Evolutionary conservation across 768 basidiomycete species (phyloP).

Genomic region (Pisolithus marmoratus): DNA sequence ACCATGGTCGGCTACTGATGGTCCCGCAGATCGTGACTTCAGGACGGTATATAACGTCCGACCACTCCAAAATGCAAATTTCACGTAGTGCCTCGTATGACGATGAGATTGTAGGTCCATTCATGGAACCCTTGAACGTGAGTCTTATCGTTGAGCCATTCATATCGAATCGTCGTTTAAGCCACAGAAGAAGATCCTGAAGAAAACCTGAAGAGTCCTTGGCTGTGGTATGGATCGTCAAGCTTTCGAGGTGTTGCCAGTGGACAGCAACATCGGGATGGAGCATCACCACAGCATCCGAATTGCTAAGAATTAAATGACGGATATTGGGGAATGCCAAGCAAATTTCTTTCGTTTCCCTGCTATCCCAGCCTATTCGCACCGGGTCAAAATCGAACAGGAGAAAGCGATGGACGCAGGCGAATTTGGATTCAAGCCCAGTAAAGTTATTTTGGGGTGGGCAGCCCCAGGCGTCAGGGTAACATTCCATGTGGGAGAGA

Average conservation of each 20-base stretch:
- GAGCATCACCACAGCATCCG: neutral
- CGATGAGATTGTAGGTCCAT: no score
- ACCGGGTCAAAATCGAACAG: no score
- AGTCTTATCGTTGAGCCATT: no score
- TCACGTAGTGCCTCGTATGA: no score
- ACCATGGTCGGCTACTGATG: no score
- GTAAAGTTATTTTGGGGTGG: neutral
- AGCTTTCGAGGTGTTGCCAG: neutral
- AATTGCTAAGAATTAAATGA: neutral
- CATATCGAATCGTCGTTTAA: no score
- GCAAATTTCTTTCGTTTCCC: neutral
- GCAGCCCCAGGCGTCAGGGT: neutral
- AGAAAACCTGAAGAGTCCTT: no score
- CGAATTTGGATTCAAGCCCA: neutral
- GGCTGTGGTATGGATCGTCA: neutral
- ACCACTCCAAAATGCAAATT: no score
- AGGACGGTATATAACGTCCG: no score
- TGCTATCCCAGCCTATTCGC: neutral
- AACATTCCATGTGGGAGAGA: neutral
- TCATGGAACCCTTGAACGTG: no score
- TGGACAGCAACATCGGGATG: neutral
- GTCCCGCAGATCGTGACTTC: no score
- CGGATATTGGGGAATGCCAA: neutral
- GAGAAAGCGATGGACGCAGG: neutral
- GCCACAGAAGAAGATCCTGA: no score